These are phyloP conservation scores for Funneliformis mosseae DNA, from an alignment of 192 early-diverging fungal genomes.

Conservation along the genomic window DNA sequence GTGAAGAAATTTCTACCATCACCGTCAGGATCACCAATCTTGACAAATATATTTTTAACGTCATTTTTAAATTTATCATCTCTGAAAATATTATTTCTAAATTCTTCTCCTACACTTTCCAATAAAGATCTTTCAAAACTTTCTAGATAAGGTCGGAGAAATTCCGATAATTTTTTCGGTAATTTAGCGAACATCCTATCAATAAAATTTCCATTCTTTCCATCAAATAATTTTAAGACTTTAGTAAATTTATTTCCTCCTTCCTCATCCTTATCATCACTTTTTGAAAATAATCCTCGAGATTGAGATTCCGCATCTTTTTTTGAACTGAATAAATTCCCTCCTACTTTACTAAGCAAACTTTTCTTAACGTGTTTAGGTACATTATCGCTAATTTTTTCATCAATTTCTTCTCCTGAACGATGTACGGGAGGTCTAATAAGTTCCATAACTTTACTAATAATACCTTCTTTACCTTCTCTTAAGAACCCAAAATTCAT, in stretches of 20 bases:
- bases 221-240: not conserved
- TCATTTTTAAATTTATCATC: not conserved
- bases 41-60: not conserved
- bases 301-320: not conserved
- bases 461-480: conserved; percentile 26
- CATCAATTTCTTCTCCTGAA: conserved; percentile 12
- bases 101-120: not conserved
- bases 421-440: conserved; percentile 1
- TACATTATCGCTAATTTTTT: not conserved
- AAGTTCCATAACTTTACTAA: conserved; percentile 16
- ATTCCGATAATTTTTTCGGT: not conserved
- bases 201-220: not conserved
- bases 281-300: not conserved
- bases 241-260: not conserved
- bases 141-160: not conserved
- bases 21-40: not conserved
- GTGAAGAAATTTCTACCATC: not conserved
- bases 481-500: conserved; percentile 7
- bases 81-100: not conserved
- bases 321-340: not conserved
- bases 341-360: not conserved
- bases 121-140: not conserved
- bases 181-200: not conserved
- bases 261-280: not conserved
- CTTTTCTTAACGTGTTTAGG: not conserved